Evolutionary conservation across 2,329 filamentous ascomycete genomes (phyloP).

Genomic region (Akanthomyces lecanii): DNA sequence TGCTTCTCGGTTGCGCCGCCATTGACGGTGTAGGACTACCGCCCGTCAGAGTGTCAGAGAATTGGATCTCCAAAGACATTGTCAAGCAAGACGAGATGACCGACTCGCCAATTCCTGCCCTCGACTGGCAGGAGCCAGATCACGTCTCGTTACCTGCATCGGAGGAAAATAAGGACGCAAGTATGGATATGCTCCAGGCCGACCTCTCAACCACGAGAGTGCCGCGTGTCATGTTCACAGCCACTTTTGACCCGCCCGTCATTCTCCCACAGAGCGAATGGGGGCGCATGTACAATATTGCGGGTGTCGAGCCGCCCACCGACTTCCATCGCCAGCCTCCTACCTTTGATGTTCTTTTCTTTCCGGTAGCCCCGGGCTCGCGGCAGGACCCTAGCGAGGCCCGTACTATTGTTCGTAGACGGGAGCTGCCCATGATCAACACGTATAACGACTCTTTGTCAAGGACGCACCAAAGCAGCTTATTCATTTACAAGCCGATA

Average conservation of each 20-base stretch:
- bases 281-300: constrained; percentile 56
- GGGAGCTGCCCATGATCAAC: constrained; percentile 41
- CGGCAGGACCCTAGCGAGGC: constrained; percentile 54
- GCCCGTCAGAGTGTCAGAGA: constrained; percentile 65
- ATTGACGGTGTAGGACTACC: constrained; percentile 44
- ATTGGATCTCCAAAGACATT: constrained; percentile 69
- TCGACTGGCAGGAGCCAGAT: constrained; percentile 72
- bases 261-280: constrained; percentile 63
- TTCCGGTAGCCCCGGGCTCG: constrained; percentile 48
- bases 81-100: constrained; percentile 50
- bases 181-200: constrained; percentile 50
- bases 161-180: constrained; percentile 44
- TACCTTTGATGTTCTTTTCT: constrained; percentile 55
- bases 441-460: constrained; percentile 27
- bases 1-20: constrained; percentile 62
- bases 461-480: constrained; percentile 51
- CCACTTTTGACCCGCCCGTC: constrained; percentile 69
- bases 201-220: constrained; percentile 47
- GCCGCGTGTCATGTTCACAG: constrained; percentile 70
- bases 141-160: constrained; percentile 53
- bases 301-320: constrained; percentile 43
- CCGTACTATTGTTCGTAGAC: constrained; percentile 49
- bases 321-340: constrained; percentile 30
- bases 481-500: constrained; percentile 69
- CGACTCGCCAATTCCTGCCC: constrained; percentile 39